Conservation (phyloP, 192 early-diverging fungal genomes). For the Entomortierella beljakovae region DNA sequence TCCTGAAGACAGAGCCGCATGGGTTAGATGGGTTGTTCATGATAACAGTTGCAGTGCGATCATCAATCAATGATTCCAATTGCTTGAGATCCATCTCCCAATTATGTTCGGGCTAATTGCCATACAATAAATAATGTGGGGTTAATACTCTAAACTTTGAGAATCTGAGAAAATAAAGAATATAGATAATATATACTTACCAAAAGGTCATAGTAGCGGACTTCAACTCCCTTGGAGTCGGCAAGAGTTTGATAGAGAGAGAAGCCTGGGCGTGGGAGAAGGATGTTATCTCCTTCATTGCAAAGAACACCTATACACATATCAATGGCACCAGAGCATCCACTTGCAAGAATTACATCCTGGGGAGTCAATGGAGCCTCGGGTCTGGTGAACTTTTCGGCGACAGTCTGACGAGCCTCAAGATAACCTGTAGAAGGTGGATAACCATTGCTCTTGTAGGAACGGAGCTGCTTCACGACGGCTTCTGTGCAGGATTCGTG, state of each 20-base stretch:
- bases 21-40: slow-evolving; percentile 96
- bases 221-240: slow-evolving; percentile 79
- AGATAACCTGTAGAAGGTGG: slow-evolving; percentile 76
- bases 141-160: neutral
- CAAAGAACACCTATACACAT: slow-evolving; percentile 78
- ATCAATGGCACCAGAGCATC: slow-evolving; percentile 83
- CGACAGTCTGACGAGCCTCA: slow-evolving; percentile 80
- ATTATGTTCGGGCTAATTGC: slow-evolving; percentile 71
- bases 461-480: slow-evolving; percentile 73
- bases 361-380: slow-evolving; percentile 76
- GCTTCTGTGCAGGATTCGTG: slow-evolving; percentile 75
- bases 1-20: slow-evolving; percentile 88
- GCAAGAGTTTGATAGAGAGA: slow-evolving; percentile 88
- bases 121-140: neutral
- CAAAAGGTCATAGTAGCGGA: slow-evolving; percentile 83
- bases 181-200: slow-evolving; percentile 31
- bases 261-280: slow-evolving; percentile 88
- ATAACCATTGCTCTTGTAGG: slow-evolving; percentile 88
- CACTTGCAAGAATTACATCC: slow-evolving; percentile 87
- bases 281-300: slow-evolving; percentile 86
- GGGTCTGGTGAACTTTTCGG: slow-evolving; percentile 71
- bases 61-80: slow-evolving; percentile 83
- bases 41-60: slow-evolving; percentile 81
- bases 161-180: neutral
- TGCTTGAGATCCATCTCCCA: slow-evolving; percentile 90